These are phyloP conservation scores for Centella asiatica DNA, from an alignment of 129 eudicot species.

Conservation along the genomic window DNA sequence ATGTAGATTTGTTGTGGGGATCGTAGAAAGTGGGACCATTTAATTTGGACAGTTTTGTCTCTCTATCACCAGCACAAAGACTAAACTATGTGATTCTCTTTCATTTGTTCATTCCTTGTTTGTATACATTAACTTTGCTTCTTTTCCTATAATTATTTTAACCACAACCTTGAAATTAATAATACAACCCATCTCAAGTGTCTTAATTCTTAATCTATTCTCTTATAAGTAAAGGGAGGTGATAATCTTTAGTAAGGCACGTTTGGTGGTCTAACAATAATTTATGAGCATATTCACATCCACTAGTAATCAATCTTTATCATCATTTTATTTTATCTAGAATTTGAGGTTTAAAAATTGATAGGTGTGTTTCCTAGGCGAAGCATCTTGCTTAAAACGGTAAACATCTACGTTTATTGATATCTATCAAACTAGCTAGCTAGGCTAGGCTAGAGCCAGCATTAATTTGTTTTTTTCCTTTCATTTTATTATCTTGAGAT, in stretches of 20 bases:
- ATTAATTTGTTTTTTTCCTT: too few relatives aligned
- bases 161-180: background rate
- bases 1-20: slow-evolving; percentile 18
- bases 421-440: too few relatives aligned
- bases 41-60: slow-evolving; percentile 15
- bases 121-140: background rate
- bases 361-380: background rate
- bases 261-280: slow-evolving; percentile 9
- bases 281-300: background rate
- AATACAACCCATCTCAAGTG: background rate
- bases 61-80: slow-evolving; percentile 14
- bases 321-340: background rate
- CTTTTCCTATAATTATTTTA: background rate
- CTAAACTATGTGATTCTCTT: background rate
- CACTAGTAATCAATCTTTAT: background rate
- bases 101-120: background rate
- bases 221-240: slow-evolving; percentile 2
- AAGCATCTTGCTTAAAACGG: background rate
- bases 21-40: slow-evolving; percentile 6
- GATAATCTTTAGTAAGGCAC: background rate
- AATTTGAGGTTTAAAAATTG: background rate
- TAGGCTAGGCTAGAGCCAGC: too few relatives aligned
- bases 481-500: too few relatives aligned
- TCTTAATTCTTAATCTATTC: background rate
- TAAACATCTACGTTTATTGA: background rate